Evolutionary conservation across 495 filamentous ascomycete species (phyloP), one percentile per base, ranked within the genome.

Genomic region (Penicillium bialowiezense): DNA sequence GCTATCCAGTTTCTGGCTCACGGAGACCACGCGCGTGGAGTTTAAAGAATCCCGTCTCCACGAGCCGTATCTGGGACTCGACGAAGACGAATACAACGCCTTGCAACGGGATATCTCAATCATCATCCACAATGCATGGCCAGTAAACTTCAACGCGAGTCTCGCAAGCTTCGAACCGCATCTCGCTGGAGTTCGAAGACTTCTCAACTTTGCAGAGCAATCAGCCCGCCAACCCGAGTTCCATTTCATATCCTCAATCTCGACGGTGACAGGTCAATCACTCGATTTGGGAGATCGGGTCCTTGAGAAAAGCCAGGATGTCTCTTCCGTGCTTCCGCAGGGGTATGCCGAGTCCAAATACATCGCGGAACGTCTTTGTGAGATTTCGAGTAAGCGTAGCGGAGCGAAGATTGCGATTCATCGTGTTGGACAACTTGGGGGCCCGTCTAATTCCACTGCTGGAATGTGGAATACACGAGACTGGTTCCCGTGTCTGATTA

Each of bases 321-420:
- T 72, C 9, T 46, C 49, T 17, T 43, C 21, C 14, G 29, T 71
- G 19, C 70, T 21, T 51, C 67, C 26, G 24, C 48, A 2, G 17
- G 80, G 81, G 6, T 85, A 85, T 37, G 77, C 70, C 6, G 68
- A 74, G 24, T 75, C 73, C 36, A 85, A 84, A 60, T 66, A 70
- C 35, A 56, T 82, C 1, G 65, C 70, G 7, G 78, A 80, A 35
- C 55, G 68, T 3, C 65, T 84, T 10, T 62, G 82, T 7, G 73
- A 73, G 2, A 58, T 68, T 19, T 73, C 74, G 7, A 52, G 64
- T 55, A 8, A 59, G 61, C 26, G 57, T 48, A 5, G 63, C 7
- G 65, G 65, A n/a, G 64, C 82, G 2, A 62, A 67, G 5, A 63
- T 66, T 5, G 69, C 66, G 5, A 62, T 81, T 13, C 68, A 74